A percentile compares a stretch with the other conserved stretches of the same genome.
These are phyloP conservation scores for Umbelopsis isabellina DNA, from an alignment of 192 early-diverging fungal genomes.

Conservation along the genomic window DNA sequence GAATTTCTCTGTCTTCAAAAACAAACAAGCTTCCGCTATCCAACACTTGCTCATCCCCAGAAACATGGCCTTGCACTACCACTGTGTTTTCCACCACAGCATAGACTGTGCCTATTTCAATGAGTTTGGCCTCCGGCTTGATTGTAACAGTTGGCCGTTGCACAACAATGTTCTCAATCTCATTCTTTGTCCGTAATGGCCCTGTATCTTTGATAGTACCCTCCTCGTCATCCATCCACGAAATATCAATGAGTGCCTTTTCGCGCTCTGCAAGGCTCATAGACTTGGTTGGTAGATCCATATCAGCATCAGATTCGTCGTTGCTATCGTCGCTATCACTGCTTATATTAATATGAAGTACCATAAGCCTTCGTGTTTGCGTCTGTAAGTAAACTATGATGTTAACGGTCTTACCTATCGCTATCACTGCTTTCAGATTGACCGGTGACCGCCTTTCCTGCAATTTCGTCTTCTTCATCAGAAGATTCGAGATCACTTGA, in stretches of 20 bases:
- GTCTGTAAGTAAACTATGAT: neutral
- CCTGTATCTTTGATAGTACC: neutral
- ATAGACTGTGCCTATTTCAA: conserved; percentile 66
- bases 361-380: neutral
- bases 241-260: conserved; percentile 5
- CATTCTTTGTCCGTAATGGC: conserved; percentile 56
- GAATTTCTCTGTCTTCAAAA: conserved; percentile 57
- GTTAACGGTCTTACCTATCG: neutral
- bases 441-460: neutral
- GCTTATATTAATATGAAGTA: neutral
- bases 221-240: conserved; percentile 8
- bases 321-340: neutral
- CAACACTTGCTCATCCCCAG: conserved; percentile 61
- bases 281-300: neutral
- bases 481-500: conserved; percentile 16
- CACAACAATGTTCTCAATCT: conserved; percentile 57
- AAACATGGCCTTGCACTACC: conserved; percentile 59
- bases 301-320: neutral
- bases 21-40: conserved; percentile 78
- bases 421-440: neutral
- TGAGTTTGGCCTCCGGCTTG: conserved; percentile 50
- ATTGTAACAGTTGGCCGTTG: conserved; percentile 50
- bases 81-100: conserved; percentile 74
- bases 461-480: neutral
- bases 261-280: conserved; percentile 7